Conservation (phyloP, 495 filamentous ascomycete genomes). For the Annulohypoxylon bovei region DNA sequence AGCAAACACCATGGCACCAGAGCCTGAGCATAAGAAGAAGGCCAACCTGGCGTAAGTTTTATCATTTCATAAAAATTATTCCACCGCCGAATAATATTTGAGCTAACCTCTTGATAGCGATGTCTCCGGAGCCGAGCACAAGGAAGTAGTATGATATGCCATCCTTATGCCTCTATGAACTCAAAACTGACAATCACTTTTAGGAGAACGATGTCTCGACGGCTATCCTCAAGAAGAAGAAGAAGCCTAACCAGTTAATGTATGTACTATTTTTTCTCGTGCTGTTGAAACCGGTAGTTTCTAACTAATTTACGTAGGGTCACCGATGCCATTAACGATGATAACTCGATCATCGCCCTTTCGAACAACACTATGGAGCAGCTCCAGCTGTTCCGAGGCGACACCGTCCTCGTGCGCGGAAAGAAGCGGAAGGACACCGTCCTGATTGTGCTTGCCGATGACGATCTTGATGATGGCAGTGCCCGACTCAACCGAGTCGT, state of each 20-base stretch:
- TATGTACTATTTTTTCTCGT: slow-evolving; percentile 56
- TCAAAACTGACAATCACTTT: slow-evolving; percentile 43
- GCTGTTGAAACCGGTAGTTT: slow-evolving; percentile 12
- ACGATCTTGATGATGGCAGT: slow-evolving; percentile 96
- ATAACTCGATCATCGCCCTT: slow-evolving; percentile 98
- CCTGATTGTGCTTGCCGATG: slow-evolving; percentile 94
- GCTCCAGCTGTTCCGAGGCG: slow-evolving; percentile 95
- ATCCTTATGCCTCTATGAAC: slow-evolving; percentile 43
- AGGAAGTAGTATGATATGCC: slow-evolving; percentile 68
- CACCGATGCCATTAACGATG: slow-evolving; percentile 97
- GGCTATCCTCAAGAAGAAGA: slow-evolving; percentile 99
- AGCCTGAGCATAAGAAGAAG: slow-evolving; percentile 92
- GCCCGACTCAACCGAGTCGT: slow-evolving; percentile 98
- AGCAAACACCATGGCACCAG: slow-evolving; percentile 48
- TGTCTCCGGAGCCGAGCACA: slow-evolving; percentile 86
- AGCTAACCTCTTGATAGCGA: slow-evolving; percentile 69
- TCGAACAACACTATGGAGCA: slow-evolving; percentile 99
- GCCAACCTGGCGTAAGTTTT: slow-evolving; percentile 84
- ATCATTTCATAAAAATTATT: slow-evolving; percentile 9
- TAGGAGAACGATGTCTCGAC: slow-evolving; percentile 94
- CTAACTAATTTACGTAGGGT: slow-evolving; percentile 70
- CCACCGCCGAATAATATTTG: not conserved
- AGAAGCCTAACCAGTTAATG: slow-evolving; percentile 99
- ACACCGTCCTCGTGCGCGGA: slow-evolving; percentile 96
- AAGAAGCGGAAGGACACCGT: slow-evolving; percentile 99